Evolutionary conservation across 2,329 filamentous ascomycete genomes (phyloP).

Genomic region (Emergomyces africanus): DNA sequence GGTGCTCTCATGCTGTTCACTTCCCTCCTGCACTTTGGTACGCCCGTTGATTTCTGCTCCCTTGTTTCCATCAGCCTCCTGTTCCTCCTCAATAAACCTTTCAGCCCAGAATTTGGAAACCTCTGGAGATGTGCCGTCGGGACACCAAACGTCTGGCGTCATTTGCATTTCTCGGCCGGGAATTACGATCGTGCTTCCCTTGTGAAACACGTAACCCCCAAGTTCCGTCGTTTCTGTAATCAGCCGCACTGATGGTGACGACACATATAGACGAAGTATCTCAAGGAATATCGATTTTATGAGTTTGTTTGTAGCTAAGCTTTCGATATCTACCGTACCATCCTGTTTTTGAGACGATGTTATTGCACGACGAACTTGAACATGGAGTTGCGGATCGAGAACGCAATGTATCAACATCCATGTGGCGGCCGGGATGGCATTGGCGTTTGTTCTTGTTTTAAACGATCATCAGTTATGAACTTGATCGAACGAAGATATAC

Average conservation of each 20-base stretch:
- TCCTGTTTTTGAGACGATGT: conserved; percentile 1
- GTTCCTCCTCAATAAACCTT: conserved; percentile 7
- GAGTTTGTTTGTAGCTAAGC: conserved; percentile 2
- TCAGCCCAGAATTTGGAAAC: conserved; percentile 5
- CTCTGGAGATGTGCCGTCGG: neutral
- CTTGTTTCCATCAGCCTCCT: neutral
- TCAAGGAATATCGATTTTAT: conserved; percentile 9
- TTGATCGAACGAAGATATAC: neutral
- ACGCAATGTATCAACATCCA: conserved; percentile 9
- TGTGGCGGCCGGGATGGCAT: conserved; percentile 2
- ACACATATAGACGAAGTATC: conserved; percentile 5
- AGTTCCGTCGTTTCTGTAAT: conserved; percentile 6
- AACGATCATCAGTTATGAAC: neutral
- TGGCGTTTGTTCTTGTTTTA: conserved; percentile 6
- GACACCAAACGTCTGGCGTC: conserved; percentile 5
- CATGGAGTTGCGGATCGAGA: conserved; percentile 1
- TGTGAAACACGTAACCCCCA: conserved; percentile 6
- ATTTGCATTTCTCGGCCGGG: conserved; percentile 6
- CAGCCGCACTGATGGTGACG: conserved; percentile 4
- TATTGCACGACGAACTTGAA: conserved; percentile 1
- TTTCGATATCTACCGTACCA: conserved; percentile 5
- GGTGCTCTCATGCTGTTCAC: neutral
- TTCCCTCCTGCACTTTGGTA: neutral
- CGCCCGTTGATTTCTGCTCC: neutral
- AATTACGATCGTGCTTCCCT: conserved; percentile 5